These are phyloP conservation scores for Trichoderma virens DNA, from an alignment of 495 filamentous ascomycete species.

Conservation along the genomic window DNA sequence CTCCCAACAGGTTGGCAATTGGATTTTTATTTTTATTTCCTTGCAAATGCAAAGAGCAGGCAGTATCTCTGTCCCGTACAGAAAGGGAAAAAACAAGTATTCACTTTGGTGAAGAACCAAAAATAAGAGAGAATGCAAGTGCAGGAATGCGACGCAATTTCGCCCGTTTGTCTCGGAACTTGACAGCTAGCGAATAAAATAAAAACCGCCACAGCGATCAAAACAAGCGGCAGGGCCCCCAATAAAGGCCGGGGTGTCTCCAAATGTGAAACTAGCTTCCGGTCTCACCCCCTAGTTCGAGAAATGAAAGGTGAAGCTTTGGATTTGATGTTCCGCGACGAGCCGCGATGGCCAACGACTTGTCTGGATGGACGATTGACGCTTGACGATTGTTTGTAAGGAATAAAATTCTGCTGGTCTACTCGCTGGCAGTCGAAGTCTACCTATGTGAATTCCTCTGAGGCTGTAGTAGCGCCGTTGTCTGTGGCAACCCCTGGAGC, in stretches of 20 bases:
- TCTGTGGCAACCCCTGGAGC: conserved; percentile 11
- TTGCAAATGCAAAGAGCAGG: neutral
- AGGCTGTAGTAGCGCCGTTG: conserved; percentile 7
- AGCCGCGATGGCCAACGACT: neutral
- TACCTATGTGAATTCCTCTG: neutral
- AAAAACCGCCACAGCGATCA: neutral
- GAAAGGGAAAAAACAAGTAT: neutral
- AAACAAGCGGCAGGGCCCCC: neutral
- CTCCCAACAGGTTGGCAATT: neutral
- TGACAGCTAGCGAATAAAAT: neutral
- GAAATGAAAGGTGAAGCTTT: neutral
- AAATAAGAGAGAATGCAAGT: neutral
- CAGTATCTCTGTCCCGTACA: neutral
- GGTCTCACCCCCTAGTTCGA: neutral
- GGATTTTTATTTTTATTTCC: too few relatives aligned
- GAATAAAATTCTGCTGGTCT: neutral
- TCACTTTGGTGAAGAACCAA: too few relatives aligned
- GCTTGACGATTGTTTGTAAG: neutral
- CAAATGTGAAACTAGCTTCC: conserved; percentile 4
- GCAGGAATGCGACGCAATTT: neutral
- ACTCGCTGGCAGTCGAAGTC: neutral
- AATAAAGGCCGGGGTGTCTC: neutral
- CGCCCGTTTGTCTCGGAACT: neutral
- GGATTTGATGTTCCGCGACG: neutral
- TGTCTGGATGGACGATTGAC: neutral